Percentiles rank a stretch among this genome's conserved stretches.
These are phyloP conservation scores for Curvularia hawaiiensis DNA, from an alignment of 2,329 filamentous ascomycete genomes.

Conservation along the genomic window DNA sequence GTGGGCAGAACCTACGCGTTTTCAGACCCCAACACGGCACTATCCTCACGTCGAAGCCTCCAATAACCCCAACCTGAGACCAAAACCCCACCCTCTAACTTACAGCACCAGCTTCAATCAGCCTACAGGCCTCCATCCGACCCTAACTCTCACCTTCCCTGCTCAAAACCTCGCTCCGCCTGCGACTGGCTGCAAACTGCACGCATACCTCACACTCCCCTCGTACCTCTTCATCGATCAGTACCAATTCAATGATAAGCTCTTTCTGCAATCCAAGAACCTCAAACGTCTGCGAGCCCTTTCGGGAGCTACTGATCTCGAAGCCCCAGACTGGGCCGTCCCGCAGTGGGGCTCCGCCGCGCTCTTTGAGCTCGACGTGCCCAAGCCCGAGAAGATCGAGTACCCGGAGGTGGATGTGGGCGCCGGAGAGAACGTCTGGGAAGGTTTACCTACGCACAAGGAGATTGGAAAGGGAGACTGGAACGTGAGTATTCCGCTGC, in stretches of 20 bases:
- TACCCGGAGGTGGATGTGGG: constrained; percentile 14
- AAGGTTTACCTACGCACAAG: constrained; percentile 23
- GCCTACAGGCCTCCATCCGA: constrained; percentile 84
- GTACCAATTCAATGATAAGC: constrained; percentile 77
- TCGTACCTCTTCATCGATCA: constrained; percentile 82
- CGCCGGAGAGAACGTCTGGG: neutral
- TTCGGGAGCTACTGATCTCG: constrained; percentile 81
- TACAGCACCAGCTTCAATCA: constrained; percentile 69
- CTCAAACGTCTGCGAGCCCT: constrained; percentile 70
- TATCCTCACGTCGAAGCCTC: constrained; percentile 54
- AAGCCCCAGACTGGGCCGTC: constrained; percentile 84
- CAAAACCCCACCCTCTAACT: constrained; percentile 55
- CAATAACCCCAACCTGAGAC: constrained; percentile 22
- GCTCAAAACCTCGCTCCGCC: constrained; percentile 54
- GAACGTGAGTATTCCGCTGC: constrained; percentile 77
- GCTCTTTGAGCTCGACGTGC: constrained; percentile 73
- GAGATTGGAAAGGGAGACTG: constrained; percentile 47
- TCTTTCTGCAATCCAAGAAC: constrained; percentile 83
- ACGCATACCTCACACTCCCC: constrained; percentile 84
- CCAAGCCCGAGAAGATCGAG: constrained; percentile 2
- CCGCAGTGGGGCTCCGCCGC: constrained; percentile 78
- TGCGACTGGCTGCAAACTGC: constrained; percentile 65
- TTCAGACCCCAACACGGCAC: constrained; percentile 86
- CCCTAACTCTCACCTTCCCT: constrained; percentile 72
- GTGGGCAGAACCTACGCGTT: constrained; percentile 69